Conservation (phyloP, 257 asterid species). For the Solanum commersonii region DNA sequence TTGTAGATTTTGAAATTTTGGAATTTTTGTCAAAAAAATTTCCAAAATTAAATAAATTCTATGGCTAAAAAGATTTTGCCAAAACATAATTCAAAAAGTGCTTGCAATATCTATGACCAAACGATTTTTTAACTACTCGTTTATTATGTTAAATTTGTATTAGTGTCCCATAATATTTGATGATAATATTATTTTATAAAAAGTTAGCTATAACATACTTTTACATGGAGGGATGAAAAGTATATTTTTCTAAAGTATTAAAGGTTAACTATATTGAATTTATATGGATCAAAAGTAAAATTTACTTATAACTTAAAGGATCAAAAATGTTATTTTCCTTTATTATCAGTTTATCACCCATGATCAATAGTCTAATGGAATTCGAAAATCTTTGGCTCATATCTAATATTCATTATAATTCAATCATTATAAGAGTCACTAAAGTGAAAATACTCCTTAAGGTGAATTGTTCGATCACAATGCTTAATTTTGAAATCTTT, state of each 20-base stretch:
- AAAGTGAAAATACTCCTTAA: not conserved
- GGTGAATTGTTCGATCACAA: not conserved
- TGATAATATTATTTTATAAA: not conserved
- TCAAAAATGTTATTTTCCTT: not conserved
- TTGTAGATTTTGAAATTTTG: too few relatives aligned
- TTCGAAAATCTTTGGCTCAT: not conserved
- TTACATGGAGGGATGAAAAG: not conserved
- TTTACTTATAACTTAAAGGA: not conserved
- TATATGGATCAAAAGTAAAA: not conserved
- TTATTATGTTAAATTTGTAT: not conserved
- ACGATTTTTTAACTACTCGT: too few relatives aligned
- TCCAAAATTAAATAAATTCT: too few relatives aligned
- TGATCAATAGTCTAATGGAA: not conserved
- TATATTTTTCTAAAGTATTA: not conserved
- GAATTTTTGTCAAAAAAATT: too few relatives aligned
- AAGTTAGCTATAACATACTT: not conserved
- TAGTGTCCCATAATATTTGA: not conserved
- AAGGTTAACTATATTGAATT: not conserved
- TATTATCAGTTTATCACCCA: not conserved
- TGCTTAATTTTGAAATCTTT: fast-evolving
- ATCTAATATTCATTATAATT: not conserved
- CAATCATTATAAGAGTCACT: not conserved
- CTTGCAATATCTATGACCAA: not conserved
- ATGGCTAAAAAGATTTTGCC: not conserved
- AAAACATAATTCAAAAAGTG: not conserved